phyloP scores from a whole-genome alignment of 2,329 filamentous ascomycete species.

The Metarhizium humberi region DNA sequence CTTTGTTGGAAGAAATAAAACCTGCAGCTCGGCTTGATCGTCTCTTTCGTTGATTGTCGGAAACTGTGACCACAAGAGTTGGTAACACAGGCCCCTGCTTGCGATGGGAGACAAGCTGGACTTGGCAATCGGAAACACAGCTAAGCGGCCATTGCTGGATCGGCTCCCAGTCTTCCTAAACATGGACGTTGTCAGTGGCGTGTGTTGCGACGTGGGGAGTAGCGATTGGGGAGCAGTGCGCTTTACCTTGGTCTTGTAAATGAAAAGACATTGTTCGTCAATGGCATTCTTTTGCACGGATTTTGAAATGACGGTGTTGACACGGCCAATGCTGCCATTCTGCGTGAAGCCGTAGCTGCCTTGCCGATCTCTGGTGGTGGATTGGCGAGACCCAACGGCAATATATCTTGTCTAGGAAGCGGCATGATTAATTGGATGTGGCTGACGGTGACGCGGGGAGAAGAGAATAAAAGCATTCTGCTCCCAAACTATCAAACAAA shows the following conservation, averaged over 20 bases:
- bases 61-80: constrained; percentile 49
- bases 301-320: constrained; percentile 28
- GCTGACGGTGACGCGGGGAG: background rate
- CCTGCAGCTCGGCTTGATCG: constrained; percentile 54
- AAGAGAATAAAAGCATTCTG: constrained; percentile 2
- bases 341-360: constrained; percentile 29
- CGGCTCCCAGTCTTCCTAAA: constrained; percentile 41
- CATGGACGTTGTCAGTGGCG: constrained; percentile 5
- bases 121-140: constrained; percentile 45
- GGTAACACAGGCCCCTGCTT: constrained; percentile 52
- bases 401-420: constrained; percentile 42
- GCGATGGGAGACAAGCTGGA: constrained; percentile 50
- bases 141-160: constrained; percentile 43
- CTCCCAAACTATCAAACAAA: background rate
- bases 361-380: constrained; percentile 24
- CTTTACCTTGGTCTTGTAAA: constrained; percentile 47
- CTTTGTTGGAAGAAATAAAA: constrained; percentile 40
- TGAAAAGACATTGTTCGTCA: constrained; percentile 39
- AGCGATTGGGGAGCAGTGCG: background rate
- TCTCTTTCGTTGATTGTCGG: constrained; percentile 54
- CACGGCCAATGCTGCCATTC: constrained; percentile 25
- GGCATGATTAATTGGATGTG: background rate
- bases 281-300: constrained; percentile 20
- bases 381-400: constrained; percentile 35
- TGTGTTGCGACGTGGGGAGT: background rate